Evolutionary conservation across 371 early-diverging fungal genomes (phyloP), one percentile per base, ranked within the genome.

Genomic region (Syncephalastrum contaminatum): DNA sequence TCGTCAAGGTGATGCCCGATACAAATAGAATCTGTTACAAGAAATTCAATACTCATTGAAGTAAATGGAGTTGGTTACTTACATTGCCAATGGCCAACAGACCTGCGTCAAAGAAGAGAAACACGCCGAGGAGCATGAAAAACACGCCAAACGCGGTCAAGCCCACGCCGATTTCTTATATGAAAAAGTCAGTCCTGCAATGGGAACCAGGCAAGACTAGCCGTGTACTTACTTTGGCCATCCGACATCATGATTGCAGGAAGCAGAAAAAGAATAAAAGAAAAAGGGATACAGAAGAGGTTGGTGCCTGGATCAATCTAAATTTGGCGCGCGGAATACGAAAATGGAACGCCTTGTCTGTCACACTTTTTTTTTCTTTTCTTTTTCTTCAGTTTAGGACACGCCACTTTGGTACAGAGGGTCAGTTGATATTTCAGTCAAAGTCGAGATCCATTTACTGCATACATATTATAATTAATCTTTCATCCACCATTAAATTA

Each of bases 1-100:
- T 94, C 25, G 95, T 82, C 51, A 88, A 70, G 15, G 88, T 80
- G 47, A 94, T 70, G 30, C 96, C 96, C 24, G 80, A 75, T 56
- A 96, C 62, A 70, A 96, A 94, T 58, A 95, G 63, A 40, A 96
- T 84, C 93, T 93, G 56, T 40, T 10, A 12, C 36, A 12, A 44
- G 19, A 24, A 4, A 8, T 12, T 1, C 22, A 39, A 30, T 18
- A 46, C 1, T 12, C 36, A 30, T 8, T 30, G 12, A 19, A 14
- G 25, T 24, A 24, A 5, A 30, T 30, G 30, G 8, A 2, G 4
- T 30, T 30, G 5, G 20, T 48, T 15, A 43, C 80, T 68, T 83
- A 94, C 92, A 69, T 96, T 94, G 55, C 96, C 96, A 49, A 95
- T 91, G 40, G 94, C 95, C 41, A 96, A 71, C 27, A 96, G 76